Conservation (phyloP, 345 rosid genomes). For the Jatropha curcas region DNA sequence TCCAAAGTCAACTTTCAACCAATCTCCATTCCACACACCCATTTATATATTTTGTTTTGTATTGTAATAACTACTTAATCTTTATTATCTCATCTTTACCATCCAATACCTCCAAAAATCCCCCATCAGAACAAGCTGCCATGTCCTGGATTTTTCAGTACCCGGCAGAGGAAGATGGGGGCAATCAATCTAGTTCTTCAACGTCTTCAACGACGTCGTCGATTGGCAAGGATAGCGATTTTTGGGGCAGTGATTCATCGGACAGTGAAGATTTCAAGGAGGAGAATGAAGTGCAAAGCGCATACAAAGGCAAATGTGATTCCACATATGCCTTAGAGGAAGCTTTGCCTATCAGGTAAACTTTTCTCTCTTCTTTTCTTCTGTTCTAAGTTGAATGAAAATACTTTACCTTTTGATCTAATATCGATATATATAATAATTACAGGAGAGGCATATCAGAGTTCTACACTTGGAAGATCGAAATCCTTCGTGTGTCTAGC, state of each 20-base stretch:
- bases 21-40: too few species aligned
- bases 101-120: too few species aligned
- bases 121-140: too few species aligned
- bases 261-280: conserved; percentile 15
- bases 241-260: background rate
- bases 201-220: conserved; percentile 13
- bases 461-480: conserved; percentile 76
- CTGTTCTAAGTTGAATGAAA: background rate
- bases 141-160: conserved; percentile 5
- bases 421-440: too few species aligned
- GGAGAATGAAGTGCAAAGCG: conserved; percentile 32
- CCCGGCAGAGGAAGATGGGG: conserved; percentile 6
- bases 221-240: conserved; percentile 34
- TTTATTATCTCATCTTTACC: too few species aligned
- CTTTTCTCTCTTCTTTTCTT: background rate
- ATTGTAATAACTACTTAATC: too few species aligned
- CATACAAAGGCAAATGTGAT: conserved; percentile 15
- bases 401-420: too few species aligned
- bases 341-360: conserved; percentile 27
- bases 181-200: conserved; percentile 9
- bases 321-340: conserved; percentile 21
- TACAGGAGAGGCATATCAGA: conserved; percentile 76
- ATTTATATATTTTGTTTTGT: too few species aligned
- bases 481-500: conserved; percentile 65
- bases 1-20: too few species aligned